Conservation (phyloP, 495 filamentous ascomycete species). For the Diplogelasinospora grovesii region DNA sequence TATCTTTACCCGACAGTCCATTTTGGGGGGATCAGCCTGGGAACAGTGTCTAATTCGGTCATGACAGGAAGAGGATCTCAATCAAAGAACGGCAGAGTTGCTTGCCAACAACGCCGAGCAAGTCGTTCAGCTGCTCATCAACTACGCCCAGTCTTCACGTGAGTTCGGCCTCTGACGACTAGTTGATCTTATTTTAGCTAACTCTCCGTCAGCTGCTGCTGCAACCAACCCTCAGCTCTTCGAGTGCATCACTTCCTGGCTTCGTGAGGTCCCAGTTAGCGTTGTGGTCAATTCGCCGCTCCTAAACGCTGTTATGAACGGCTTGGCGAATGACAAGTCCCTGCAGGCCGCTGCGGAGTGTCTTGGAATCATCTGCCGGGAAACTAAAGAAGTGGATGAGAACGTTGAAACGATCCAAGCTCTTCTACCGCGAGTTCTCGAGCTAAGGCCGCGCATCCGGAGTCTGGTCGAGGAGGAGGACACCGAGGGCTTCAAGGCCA, state of each 20-base stretch:
- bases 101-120: slow-evolving; percentile 82
- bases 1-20: slow-evolving; percentile 25
- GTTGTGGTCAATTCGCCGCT: slow-evolving; percentile 81
- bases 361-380: slow-evolving; percentile 80
- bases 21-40: slow-evolving; percentile 35
- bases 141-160: slow-evolving; percentile 88
- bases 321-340: slow-evolving; percentile 64
- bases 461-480: slow-evolving; percentile 74
- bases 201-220: slow-evolving; percentile 44
- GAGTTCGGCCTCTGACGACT: slow-evolving; percentile 26
- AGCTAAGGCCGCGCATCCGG: slow-evolving; percentile 70
- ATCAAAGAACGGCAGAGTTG: slow-evolving; percentile 72
- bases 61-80: slow-evolving; percentile 87
- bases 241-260: slow-evolving; percentile 94
- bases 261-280: slow-evolving; percentile 78
- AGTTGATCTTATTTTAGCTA: not conserved
- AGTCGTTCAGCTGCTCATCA: slow-evolving; percentile 76
- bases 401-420: slow-evolving; percentile 71
- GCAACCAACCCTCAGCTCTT: slow-evolving; percentile 84
- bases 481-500: slow-evolving; percentile 76
- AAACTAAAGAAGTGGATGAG: slow-evolving; percentile 90
- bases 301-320: slow-evolving; percentile 71
- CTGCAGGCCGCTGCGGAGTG: slow-evolving; percentile 92
- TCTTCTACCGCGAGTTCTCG: slow-evolving; percentile 77
- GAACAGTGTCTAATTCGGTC: slow-evolving; percentile 48